These are phyloP conservation scores for Lumnitzera littorea DNA, from an alignment of 345 rosid species.

Conservation along the genomic window DNA sequence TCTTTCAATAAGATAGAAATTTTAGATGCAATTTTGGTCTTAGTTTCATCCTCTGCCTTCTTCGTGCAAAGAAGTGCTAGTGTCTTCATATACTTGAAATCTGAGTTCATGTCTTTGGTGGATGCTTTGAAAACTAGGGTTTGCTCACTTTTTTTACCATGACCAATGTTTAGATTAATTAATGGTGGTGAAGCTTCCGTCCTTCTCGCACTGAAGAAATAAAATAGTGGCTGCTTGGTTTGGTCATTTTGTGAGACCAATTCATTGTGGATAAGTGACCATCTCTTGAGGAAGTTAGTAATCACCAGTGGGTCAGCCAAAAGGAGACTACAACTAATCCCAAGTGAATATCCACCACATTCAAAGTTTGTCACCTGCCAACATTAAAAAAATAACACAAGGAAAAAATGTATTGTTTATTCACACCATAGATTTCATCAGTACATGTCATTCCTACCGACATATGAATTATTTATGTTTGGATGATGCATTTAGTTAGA, in stretches of 20 bases:
- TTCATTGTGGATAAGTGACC: constrained; percentile 46
- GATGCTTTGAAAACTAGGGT: constrained; percentile 23
- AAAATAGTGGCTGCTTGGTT: constrained; percentile 34
- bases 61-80: constrained; percentile 24
- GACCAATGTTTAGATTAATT: constrained; percentile 15
- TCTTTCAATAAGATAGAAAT: constrained; percentile 39
- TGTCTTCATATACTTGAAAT: constrained; percentile 3
- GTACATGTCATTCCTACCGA: neutral
- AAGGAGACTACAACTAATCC: constrained; percentile 72
- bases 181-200: neutral
- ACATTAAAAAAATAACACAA: neutral
- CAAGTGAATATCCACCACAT: constrained; percentile 85
- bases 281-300: constrained; percentile 39
- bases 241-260: constrained; percentile 13
- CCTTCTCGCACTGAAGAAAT: constrained; percentile 37
- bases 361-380: constrained; percentile 71
- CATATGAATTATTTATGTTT: too few species aligned
- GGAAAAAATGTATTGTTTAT: neutral
- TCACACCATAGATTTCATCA: neutral
- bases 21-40: constrained; percentile 10
- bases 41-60: constrained; percentile 24
- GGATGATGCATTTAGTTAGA: too few species aligned
- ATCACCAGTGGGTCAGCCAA: constrained; percentile 43
- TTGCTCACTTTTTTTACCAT: constrained; percentile 25
- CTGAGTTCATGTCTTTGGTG: neutral